Evolutionary conservation across 192 early-diverging fungal genomes (phyloP), one percentile per base, ranked within the genome.

Genomic region (Linnemannia exigua): DNA sequence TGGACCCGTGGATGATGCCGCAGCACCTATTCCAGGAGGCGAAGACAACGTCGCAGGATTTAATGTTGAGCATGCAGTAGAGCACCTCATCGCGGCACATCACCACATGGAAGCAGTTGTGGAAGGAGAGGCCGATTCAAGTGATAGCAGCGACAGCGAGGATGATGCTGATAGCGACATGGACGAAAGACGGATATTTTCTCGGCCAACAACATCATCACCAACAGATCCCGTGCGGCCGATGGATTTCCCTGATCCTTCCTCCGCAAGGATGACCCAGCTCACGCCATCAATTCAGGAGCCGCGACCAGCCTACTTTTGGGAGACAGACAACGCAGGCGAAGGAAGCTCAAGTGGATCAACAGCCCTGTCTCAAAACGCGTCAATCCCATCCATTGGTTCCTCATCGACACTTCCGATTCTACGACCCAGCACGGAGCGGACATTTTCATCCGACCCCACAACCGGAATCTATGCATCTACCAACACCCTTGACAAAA

Each of bases 81-180:
- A 85, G 50, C 83, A 78, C 14, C 61, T 85, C 12, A 85, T 85
- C 44, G 83, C 83, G 9, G 83, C 67, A 12, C 83, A 85, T 46
- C 83, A 85, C 67, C 83, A 85, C 14, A 76, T 85, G 25, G 83
- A 85, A 58, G 83, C 83, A 0, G 74, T 85, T 19, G 77, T 85
- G 9, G 83, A 85, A 70, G 83, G 83, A 1, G 83, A 85, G 14
- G 77, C 73, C 1, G 77, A 79, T 36, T 67, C 52, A 6, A 79
- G 67, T 20, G 77, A 78, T 17, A 51, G 54, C 68, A 68, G 70
- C 15, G 54, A 70, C 12, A 63, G 52, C 8, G 67, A 67, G 22
- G 61, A 54, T 36, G 38, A 66, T 22, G 46, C 44, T 11, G 61
- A 73, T 31, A 35, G 41, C 37, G 74, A 75, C 44, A 61, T 44